phyloP scores from a whole-genome alignment of 2,329 filamentous ascomycete species.

The Alternaria conjuncta region DNA sequence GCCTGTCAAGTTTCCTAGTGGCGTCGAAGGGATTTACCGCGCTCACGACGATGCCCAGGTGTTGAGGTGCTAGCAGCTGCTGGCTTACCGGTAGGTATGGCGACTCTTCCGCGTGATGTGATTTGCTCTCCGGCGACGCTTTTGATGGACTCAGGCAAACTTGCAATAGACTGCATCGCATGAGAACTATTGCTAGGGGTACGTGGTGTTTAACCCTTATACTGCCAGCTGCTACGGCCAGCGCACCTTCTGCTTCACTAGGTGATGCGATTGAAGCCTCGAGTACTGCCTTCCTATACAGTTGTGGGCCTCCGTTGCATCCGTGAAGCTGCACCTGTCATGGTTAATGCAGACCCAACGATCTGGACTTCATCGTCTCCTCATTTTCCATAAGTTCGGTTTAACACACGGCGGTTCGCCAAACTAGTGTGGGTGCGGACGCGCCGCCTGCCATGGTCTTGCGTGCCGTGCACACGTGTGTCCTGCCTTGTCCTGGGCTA shows the following conservation, averaged over 20 bases:
- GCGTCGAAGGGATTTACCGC: not conserved
- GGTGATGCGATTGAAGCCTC: not conserved
- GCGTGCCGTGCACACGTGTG: not conserved
- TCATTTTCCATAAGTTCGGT: slow-evolving; percentile 3
- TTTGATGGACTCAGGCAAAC: not conserved
- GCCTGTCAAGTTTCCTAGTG: not conserved
- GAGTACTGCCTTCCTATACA: not conserved
- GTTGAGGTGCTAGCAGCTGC: not conserved
- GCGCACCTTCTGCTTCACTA: not conserved
- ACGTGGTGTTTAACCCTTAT: not conserved
- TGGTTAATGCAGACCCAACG: not conserved
- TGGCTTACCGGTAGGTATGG: slow-evolving; percentile 17
- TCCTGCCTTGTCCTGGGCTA: not conserved
- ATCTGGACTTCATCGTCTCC: not conserved
- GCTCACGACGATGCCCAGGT: not conserved
- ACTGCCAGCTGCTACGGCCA: not conserved
- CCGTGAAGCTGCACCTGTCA: not conserved
- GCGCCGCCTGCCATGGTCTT: not conserved
- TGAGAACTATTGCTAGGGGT: not conserved
- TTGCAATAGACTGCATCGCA: not conserved
- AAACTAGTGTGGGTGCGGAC: not conserved
- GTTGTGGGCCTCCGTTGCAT: not conserved
- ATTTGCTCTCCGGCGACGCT: slow-evolving; percentile 13
- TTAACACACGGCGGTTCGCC: not conserved
- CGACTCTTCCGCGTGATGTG: slow-evolving; percentile 19